Base-by-base conservation (phyloP, 78 protist genomes). In the Dictyostelium purpureum region DNA sequence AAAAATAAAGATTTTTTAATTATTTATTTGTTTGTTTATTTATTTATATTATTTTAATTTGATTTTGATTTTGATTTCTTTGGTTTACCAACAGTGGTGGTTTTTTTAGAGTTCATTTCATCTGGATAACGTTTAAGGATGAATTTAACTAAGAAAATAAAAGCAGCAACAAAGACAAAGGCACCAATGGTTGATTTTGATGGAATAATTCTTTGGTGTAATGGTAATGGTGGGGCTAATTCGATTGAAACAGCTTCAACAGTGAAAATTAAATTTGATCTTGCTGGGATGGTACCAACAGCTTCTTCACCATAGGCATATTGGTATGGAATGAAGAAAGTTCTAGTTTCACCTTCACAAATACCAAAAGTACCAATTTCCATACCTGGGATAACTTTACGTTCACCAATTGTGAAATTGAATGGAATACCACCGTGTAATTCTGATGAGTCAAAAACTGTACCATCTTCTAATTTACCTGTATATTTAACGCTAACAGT, bases 281-380 rank as follows among this genome's bases (percentile, higher is more conserved):
- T 79, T 79, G 78, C 73, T 89, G 82, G 88, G 40, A 73, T 79
- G 12, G 28, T 52, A 24, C 51, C 61, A 47, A 71, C 40, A 37
- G 89, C 94, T 49, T n/a, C 51, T 66, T 89, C 94, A 31, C 94
- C 94, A 40, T 89, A 89, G 10, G 94, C 94, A 0, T 78, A 43
- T 66, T 89, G 94, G 26, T 77, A 65, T 57, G 94, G 94, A 37
- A 89, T 79, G 19, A 6, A 7, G 49, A 89, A 14, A 0, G 52
- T 40, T 78, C 94, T 79, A 47, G 63, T 89, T 51, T 89, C 94
- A 57, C 80, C 80, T 26, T 18, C n/a, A 63, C 94, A 89, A 47
- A 49, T 63, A 42, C 88, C 88, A 9, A 75, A 1, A 14, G 80
- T 49, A 78, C 88, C 88, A 40, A 49, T 26, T 28, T 87, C 93